These are phyloP conservation scores for Striga hermonthica DNA, from an alignment of 305 asterid species.

Conservation along the genomic window DNA sequence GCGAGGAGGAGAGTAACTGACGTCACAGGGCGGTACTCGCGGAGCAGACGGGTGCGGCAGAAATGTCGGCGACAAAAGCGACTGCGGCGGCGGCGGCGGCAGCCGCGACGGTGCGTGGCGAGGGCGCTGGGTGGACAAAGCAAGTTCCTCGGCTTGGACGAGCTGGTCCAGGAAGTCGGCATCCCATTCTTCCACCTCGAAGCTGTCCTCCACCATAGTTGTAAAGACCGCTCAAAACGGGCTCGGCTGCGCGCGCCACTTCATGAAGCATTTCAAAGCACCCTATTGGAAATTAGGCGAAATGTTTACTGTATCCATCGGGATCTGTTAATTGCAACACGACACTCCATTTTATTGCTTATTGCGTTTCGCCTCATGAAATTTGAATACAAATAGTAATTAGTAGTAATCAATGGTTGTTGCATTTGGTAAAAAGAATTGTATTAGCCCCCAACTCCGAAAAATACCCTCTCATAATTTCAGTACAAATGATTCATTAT, in stretches of 20 bases:
- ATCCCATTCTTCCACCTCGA: conserved; percentile 68
- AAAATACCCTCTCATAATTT: too few relatives aligned
- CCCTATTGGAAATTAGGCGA: neutral
- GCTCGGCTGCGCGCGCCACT: conserved; percentile 23
- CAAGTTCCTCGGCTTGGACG: conserved; percentile 48
- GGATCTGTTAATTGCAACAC: conserved; percentile 10
- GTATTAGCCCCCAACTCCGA: too few relatives aligned
- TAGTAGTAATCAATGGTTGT: too few relatives aligned
- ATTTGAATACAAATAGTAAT: too few relatives aligned
- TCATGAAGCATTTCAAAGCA: conserved; percentile 1
- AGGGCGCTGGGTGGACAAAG: conserved; percentile 38
- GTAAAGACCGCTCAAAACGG: conserved; percentile 20
- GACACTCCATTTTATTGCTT: neutral
- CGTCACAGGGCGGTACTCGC: conserved; percentile 31
- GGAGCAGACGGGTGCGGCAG: conserved; percentile 5
- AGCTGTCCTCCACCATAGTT: conserved; percentile 63
- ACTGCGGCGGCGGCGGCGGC: conserved; percentile 26
- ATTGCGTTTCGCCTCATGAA: too few relatives aligned
- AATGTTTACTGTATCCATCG: neutral
- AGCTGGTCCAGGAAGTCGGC: conserved; percentile 47
- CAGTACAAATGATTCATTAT: too few relatives aligned
- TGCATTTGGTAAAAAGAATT: too few relatives aligned
- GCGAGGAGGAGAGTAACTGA: conserved; percentile 73
- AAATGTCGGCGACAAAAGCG: conserved; percentile 26
- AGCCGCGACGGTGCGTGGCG: conserved; percentile 31